Conservation (phyloP, 2,329 filamentous ascomycete species). For the Cordyceps sp. region DNA sequence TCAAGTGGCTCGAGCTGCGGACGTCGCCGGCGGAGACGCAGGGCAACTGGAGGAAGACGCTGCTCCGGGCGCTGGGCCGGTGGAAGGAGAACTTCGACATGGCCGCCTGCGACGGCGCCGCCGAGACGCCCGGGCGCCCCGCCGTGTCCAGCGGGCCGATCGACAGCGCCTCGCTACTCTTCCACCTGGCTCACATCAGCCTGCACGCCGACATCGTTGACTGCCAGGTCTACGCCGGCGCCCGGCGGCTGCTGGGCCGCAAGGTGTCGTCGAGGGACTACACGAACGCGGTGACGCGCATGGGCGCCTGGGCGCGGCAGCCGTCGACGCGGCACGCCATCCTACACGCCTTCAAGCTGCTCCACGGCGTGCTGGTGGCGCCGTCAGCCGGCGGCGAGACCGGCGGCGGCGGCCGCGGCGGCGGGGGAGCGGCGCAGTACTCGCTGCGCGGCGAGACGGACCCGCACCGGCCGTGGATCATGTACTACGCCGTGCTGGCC, state of each 20-base stretch:
- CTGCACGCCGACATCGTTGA: conserved; percentile 81
- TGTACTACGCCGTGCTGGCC: conserved; percentile 73
- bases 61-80: conserved; percentile 67
- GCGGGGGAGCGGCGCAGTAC: conserved; percentile 35
- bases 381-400: conserved; percentile 17
- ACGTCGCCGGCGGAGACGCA: conserved; percentile 40
- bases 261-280: conserved; percentile 65
- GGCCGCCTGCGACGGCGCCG: conserved; percentile 30
- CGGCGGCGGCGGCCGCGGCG: conserved; percentile 9
- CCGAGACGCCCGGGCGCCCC: conserved; percentile 19
- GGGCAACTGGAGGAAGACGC: conserved; percentile 62
- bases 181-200: conserved; percentile 77
- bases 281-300: conserved; percentile 52
- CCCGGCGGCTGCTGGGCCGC: conserved; percentile 59
- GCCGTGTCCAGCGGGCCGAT: conserved; percentile 45
- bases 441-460: conserved; percentile 63
- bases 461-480: conserved; percentile 75
- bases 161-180: conserved; percentile 63
- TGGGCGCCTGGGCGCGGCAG: conserved; percentile 64
- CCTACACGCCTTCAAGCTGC: conserved; percentile 68
- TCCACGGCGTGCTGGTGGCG: conserved; percentile 57
- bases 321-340: conserved; percentile 65
- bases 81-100: conserved; percentile 78
- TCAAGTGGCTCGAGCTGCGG: conserved; percentile 60
- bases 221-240: conserved; percentile 76